Base-by-base conservation (phyloP, 306 rosid genomes). In the Arachis hypogaea region DNA sequence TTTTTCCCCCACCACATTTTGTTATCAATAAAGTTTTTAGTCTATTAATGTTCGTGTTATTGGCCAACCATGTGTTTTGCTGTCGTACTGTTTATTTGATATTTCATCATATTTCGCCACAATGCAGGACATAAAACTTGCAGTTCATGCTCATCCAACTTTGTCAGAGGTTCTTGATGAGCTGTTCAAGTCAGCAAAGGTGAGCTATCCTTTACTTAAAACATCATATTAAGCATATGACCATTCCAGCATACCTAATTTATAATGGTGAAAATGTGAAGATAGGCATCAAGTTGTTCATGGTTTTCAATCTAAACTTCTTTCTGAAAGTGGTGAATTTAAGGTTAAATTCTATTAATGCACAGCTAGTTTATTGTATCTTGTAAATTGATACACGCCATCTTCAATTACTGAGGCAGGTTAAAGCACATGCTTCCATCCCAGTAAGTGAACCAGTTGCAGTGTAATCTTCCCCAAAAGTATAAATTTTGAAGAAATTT, bases 91-190 rank as follows among this genome's bases (percentile, higher is more conserved):
- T 65, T 11, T 68, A 38, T 68, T 9, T 65, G 46, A 64, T 58
- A 45, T 63, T 58, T 63, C 66, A 66, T 65, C 12, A 11, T 59
- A 54, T 46, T 66, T 74, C 69, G 79, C 72, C 42, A 30, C 72
- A 47, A 52, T 82, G 78, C 95, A 91, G 97, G 96, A 94, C 73
- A 72, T 94, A 38, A 91, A 94, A 83, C 68, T 82, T 46, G 90
- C 98, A 4, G 96, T 91, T 82, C 98, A 91, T 72, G 98, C 98
- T 6, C 98, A 91, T 82, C 97, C 98, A 74, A 94, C 98, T 59
- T 81, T 94, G 82, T 94, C 98, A 5, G 96, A 93, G 86, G 97
- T 94, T 85, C 85, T 94, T 77, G 98, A 94, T 52, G 98, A 94
- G 75, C 85, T 91, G 63, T 94, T 91, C 76, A 94, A 91, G 80